Conservation (phyloP, 2,329 filamentous ascomycete species). For the Decorospora gaudefroyi region DNA sequence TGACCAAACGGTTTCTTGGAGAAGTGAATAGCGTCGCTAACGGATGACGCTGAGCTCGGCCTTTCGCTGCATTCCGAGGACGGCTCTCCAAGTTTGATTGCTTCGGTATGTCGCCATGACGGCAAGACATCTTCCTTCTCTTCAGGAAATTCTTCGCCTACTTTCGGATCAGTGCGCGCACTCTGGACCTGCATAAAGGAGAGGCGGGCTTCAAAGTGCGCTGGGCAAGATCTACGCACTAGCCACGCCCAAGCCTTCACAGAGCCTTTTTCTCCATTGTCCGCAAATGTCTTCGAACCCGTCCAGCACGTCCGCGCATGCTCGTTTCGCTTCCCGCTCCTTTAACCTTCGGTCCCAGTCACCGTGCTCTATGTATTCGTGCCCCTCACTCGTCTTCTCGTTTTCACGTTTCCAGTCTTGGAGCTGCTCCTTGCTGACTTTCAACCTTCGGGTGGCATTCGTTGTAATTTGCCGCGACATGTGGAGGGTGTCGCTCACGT, state of each 20-base stretch:
- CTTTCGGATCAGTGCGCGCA: not conserved
- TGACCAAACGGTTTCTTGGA: not conserved
- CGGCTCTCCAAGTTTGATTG: not conserved
- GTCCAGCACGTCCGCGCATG: constrained; percentile 84
- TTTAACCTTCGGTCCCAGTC: constrained; percentile 80
- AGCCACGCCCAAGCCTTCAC: constrained; percentile 51
- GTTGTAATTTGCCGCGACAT: constrained; percentile 90
- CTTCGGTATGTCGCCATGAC: not conserved
- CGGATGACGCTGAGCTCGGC: not conserved
- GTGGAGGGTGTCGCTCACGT: constrained; percentile 87
- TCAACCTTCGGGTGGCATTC: constrained; percentile 76
- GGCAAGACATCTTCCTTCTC: not conserved
- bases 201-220: not conserved
- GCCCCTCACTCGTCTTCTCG: constrained; percentile 79
- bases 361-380: constrained; percentile 77
- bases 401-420: constrained; percentile 82
- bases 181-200: not conserved
- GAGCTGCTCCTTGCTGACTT: constrained; percentile 81
- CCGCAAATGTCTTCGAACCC: constrained; percentile 93
- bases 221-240: constrained; percentile 34
- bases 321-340: constrained; percentile 77
- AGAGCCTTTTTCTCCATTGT: constrained; percentile 75
- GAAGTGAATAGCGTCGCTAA: not conserved
- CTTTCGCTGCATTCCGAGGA: not conserved
- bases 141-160: constrained; percentile 2